Evolutionary conservation across 805 yeast species (phyloP), one percentile per base, ranked within the genome.

Genomic region (Starmerella bombicola): DNA sequence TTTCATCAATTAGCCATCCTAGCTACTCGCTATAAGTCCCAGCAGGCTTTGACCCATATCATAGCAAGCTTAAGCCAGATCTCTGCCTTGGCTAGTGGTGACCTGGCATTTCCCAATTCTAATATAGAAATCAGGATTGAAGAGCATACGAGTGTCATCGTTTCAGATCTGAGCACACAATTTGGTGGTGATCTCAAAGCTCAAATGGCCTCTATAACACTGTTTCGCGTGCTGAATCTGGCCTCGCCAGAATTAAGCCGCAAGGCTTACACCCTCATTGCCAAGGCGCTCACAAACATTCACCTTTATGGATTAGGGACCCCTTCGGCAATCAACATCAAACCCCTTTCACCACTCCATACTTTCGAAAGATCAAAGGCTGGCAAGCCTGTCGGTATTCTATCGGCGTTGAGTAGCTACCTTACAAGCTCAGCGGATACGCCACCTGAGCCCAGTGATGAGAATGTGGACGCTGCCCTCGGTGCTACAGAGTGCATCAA

Each of bases 181-280:
- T 78, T 91, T 56, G 99, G 98, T 5, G 69, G 79, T 35, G 91
- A 85, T 55, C 82, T 83, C 63, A 84, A 86, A 54, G 94, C 94
- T 0, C 98, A 93, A 56, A 64, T 88, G 46, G 79, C 95, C 10
- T 70, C 85, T 2, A 85, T 86, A 37, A 88, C 88, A 1, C 65
- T 88, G 36, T 85, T 88, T 65, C 68, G 93, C 47, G 72, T 88
- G 24, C 61, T 82, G 23, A 73, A 74, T 48, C 72, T 74, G 49
- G 75, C 74, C 23, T 66, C 71, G 38, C 59, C 61, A 29, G 68
- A 23, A 17, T 30, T 75, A 5, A 60, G 77, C 3, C 44, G 56
- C 17, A 55, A 63, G 3, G 64, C 76, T 9, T 85, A 94, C 95
- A 55, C 59, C 8, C 63, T 70, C 17, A 62, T 84, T 4, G 53